Conservation (phyloP, 352 stramenopile species). For the Phytophthora sp. region DNA sequence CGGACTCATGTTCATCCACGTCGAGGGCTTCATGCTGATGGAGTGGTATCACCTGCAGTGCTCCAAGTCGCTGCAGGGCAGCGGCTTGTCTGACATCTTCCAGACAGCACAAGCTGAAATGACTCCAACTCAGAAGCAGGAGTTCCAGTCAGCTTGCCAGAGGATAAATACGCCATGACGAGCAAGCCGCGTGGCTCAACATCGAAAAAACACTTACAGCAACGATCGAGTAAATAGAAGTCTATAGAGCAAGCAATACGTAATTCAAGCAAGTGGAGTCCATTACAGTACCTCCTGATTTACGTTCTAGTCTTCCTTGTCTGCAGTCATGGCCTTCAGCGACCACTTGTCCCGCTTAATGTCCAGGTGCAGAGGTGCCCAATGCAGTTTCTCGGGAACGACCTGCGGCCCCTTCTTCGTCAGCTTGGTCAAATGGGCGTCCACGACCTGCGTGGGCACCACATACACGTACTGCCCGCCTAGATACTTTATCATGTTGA, state of each 20-base stretch:
- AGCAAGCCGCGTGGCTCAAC: neutral
- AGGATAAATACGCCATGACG: constrained; percentile 17
- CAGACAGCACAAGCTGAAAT: constrained; percentile 71
- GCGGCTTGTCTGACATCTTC: constrained; percentile 54
- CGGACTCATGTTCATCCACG: constrained; percentile 86
- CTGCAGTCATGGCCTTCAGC: constrained; percentile 72
- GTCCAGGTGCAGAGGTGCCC: constrained; percentile 80
- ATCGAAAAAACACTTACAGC: too few relatives aligned
- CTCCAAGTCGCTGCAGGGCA: constrained; percentile 52
- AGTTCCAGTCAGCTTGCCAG: constrained; percentile 56
- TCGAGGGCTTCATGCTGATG: constrained; percentile 89
- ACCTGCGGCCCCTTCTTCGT: constrained; percentile 81
- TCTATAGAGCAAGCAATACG: constrained; percentile 13
- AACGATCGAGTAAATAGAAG: constrained; percentile 15
- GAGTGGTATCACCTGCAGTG: constrained; percentile 85
- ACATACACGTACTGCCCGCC: constrained; percentile 99
- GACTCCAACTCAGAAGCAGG: constrained; percentile 52
- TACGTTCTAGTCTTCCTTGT: constrained; percentile 67
- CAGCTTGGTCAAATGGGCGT: constrained; percentile 81
- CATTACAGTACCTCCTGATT: constrained; percentile 15
- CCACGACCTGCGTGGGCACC: constrained; percentile 93
- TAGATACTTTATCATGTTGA: constrained; percentile 99
- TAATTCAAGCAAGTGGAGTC: neutral
- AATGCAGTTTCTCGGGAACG: constrained; percentile 79
- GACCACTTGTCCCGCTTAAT: constrained; percentile 91